Conservation (phyloP, 768 basidiomycete genomes). For the Pisolithus orientalis region DNA sequence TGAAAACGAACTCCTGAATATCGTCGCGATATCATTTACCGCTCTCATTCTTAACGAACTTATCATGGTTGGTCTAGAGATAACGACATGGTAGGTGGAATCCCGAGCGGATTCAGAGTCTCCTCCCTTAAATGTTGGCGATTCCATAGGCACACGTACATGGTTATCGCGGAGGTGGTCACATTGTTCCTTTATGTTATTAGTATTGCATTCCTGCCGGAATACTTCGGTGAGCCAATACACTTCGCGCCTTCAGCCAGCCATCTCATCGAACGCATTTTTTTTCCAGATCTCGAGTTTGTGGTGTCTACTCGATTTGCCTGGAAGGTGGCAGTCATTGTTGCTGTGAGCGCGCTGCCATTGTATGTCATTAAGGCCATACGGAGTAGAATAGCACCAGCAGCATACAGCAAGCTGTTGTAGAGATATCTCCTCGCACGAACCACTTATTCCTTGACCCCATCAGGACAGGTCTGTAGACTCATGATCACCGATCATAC, state of each 20-base stretch:
- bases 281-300: constrained; percentile 73
- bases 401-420: constrained; percentile 86
- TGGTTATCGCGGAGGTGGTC: constrained; percentile 87
- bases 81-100: constrained; percentile 80
- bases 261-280: constrained; percentile 2
- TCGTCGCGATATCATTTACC: constrained; percentile 97
- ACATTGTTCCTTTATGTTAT: constrained; percentile 85
- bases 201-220: constrained; percentile 90
- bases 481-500: no score
- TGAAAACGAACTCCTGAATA: constrained; percentile 95
- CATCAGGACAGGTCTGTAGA: no score
- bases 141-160: constrained; percentile 77
- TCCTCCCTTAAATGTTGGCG: not conserved
- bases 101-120: not conserved
- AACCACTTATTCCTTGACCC: not conserved
- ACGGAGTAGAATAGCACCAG: constrained; percentile 81
- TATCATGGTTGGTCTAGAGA: constrained; percentile 97
- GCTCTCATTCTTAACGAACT: constrained; percentile 94
- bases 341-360: constrained; percentile 89
- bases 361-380: constrained; percentile 87
- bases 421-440: constrained; percentile 27
- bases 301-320: constrained; percentile 83
- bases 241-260: not conserved
- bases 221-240: constrained; percentile 84
- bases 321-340: constrained; percentile 94